Base-by-base conservation (phyloP, 139 green algal genomes). In the Micractinium sp. region DNA sequence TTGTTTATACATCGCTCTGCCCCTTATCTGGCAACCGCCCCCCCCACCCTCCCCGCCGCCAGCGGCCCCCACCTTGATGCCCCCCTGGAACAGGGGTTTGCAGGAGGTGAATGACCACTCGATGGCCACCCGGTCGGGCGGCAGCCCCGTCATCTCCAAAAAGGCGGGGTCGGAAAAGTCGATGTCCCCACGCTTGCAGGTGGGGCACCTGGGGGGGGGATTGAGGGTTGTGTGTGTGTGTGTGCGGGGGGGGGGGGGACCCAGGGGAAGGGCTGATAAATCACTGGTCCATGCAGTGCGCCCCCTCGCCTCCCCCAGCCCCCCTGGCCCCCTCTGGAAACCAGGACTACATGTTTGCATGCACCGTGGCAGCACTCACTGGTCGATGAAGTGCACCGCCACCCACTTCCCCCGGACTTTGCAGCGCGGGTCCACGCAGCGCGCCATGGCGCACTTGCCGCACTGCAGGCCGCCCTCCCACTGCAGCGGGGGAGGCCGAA, bases 401-500 rank as follows among this genome's bases (percentile, higher is more conserved):
- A 87, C 67, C 38, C 39, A 87, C 31, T 87, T 80, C 66, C 66
- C 38, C 38, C 31, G 31, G 33, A 87, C 67, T 63, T 66, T 67
- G 83, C 83, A 87, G 33, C 83, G 38, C 20, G 27, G 13, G 38
- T 87, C 83, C 38, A 87, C 83, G 66, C 83, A 87, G 25, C 39
- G 73, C 12, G 83, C 83, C 83, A 69, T 81, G 33, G 63, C 71
- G 67, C 83, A 87, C 23, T 67, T 67, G 2, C 83, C 83, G 18
- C 83, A 87, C 83, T 87, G 83, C 36, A 38, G 35, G 14, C 36
- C 83, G 29, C 63, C 83, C 29, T 87, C 71, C 83, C 83, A 81
- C 63, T 79, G 82, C 66, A 66, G 22, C 29, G 13, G 27, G 79
- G 23, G 1, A 25, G 31, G 29, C 27, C n/a, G n/a, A n/a, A n/a